Evolutionary conservation across 1,139 yeast species (phyloP).

Genomic region (Yamadazyma diddensiae): DNA sequence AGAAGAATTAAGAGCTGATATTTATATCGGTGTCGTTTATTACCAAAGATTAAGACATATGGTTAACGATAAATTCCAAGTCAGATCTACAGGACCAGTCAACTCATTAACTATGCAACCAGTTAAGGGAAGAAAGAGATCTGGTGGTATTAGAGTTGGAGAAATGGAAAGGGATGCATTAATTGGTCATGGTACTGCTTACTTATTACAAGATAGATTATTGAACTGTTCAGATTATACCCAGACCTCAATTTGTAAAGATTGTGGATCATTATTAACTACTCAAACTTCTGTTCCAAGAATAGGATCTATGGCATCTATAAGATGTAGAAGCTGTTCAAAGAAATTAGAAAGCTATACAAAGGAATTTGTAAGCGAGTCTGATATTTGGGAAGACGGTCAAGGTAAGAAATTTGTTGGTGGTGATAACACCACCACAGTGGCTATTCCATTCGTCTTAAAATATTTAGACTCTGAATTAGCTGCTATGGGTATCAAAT

Average conservation of each 20-base stretch:
- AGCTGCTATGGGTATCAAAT: conserved; percentile 96
- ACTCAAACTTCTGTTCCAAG: conserved; percentile 91
- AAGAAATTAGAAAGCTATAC: conserved; percentile 48
- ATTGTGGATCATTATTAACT: conserved; percentile 88
- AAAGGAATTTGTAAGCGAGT: conserved; percentile 56
- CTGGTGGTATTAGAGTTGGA: conserved; percentile 99
- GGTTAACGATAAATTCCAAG: conserved; percentile 99
- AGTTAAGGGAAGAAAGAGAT: conserved; percentile 97
- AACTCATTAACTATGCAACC: conserved; percentile 98
- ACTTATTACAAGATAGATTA: conserved; percentile 89
- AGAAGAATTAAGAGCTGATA: conserved; percentile 93
- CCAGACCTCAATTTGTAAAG: conserved; percentile 83
- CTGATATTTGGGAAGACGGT: conserved; percentile 97
- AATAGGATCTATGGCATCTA: conserved; percentile 73
- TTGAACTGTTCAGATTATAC: conserved; percentile 95
- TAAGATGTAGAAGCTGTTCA: conserved; percentile 93
- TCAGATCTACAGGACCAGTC: conserved; percentile 97
- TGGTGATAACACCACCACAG: conserved; percentile 88
- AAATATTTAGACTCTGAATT: conserved; percentile 93
- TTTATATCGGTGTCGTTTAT: conserved; percentile 94
- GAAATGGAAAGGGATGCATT: conserved; percentile 99
- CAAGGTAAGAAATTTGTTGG: conserved; percentile 89
- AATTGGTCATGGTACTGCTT: conserved; percentile 99
- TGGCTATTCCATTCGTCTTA: conserved; percentile 95
- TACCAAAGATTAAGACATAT: conserved; percentile 98